phyloP scores from a whole-genome alignment of 1,284 basidiomycete genomes.

The Amylostereum chailletii region DNA sequence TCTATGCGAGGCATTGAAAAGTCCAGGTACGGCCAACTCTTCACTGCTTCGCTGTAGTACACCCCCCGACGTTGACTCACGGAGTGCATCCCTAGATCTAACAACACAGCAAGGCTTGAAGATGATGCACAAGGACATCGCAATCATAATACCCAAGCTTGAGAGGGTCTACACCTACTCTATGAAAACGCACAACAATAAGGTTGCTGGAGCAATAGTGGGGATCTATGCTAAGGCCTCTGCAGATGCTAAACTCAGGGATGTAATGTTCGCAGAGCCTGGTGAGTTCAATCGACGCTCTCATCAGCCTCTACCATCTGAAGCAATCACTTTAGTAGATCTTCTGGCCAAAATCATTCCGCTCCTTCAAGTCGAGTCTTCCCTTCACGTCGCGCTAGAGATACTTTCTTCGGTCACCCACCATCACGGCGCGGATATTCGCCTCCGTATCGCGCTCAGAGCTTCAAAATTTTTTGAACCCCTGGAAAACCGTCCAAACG shows the following conservation, averaged over 20 bases:
- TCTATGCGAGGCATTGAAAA: no score
- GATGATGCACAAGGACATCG: no score
- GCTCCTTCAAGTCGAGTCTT: constrained; percentile 35
- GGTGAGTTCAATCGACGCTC: no score
- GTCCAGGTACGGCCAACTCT: no score
- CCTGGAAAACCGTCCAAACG: constrained; percentile 39
- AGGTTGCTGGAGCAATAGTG: constrained; percentile 37
- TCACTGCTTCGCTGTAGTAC: no score
- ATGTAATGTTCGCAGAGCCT: constrained; percentile 45
- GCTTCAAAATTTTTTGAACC: constrained; percentile 31
- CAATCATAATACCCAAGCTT: no score
- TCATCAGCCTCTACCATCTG: neutral
- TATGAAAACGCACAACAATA: neutral
- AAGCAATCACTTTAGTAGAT: no score
- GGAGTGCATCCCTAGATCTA: no score
- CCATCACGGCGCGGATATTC: constrained; percentile 43
- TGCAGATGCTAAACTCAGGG: constrained; percentile 44
- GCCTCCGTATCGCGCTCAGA: constrained; percentile 41
- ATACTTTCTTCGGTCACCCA: constrained; percentile 51
- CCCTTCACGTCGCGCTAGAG: constrained; percentile 43
- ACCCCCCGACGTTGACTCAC: no score
- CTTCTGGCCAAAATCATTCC: constrained; percentile 45
- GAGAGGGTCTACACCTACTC: no score
- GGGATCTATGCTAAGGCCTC: constrained; percentile 59
- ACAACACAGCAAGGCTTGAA: no score